Evolutionary conservation across 805 yeast genomes (phyloP).

Genomic region (Metschnikowia sp.): DNA sequence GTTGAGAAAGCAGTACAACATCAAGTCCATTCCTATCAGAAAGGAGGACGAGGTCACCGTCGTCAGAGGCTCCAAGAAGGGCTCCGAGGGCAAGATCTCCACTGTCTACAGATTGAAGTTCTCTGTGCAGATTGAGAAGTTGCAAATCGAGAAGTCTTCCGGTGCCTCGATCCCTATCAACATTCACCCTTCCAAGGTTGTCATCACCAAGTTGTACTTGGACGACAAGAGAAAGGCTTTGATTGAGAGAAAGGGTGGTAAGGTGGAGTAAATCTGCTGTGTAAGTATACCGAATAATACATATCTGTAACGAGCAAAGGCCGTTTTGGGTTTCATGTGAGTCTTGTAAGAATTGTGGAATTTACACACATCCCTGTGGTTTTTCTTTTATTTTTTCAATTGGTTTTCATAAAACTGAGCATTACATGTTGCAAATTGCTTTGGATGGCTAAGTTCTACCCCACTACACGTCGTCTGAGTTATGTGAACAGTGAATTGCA

Average conservation of each 20-base stretch:
- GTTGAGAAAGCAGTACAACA: conserved; percentile 94
- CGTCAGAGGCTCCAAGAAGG: conserved; percentile 99
- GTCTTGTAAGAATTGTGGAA: no score
- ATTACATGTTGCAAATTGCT: no score
- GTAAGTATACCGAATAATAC: conserved; percentile 22
- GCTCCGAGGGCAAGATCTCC: conserved; percentile 97
- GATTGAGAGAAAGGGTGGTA: conserved; percentile 97
- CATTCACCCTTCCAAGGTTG: conserved; percentile 98
- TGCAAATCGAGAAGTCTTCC: conserved; percentile 95
- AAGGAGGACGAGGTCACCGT: conserved; percentile 93
- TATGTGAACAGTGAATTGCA: no score
- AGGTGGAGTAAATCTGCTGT: conserved; percentile 65
- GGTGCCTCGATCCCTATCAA: conserved; percentile 97
- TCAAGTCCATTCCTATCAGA: conserved; percentile 96
- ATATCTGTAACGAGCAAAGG: conserved; percentile 9
- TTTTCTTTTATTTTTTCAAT: no score
- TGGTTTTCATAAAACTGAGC: no score
- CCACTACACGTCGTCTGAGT: no score
- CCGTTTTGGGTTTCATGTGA: no score
- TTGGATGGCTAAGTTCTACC: no score
- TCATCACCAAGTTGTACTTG: conserved; percentile 96
- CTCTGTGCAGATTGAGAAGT: conserved; percentile 94
- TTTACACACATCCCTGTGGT: no score
- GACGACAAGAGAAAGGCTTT: conserved; percentile 99
- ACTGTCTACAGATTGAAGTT: conserved; percentile 99